Evolutionary conservation across 2,329 filamentous ascomycete genomes (phyloP), one percentile per base, ranked within the genome.

Genomic region (Microascus cirrosus): DNA sequence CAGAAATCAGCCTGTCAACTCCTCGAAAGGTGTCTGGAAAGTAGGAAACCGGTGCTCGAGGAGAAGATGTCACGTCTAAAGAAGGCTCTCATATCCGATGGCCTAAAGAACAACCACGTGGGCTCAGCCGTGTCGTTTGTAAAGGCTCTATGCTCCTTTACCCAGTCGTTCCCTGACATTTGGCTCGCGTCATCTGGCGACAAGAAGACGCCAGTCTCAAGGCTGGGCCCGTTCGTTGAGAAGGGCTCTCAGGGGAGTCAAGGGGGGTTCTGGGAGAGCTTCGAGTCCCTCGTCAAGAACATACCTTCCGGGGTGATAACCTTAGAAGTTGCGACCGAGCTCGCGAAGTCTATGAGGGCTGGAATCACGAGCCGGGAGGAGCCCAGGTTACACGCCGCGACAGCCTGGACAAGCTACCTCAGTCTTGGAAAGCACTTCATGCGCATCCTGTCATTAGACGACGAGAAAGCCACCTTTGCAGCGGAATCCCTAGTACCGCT

Each of bases 191-290:
- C 61, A 2, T 36, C 67, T 0, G 73, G 69, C 15, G 73, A 74
- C n/a, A 81, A 83, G 62, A 82, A 79, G 59, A 71, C 79, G 1
- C 76, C 81, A 0, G 63, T 81, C 1, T 73, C 74, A 3, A 73
- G 86, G 24, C 70, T 99, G 3, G 80, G 82, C 55, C 75, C 83
- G 10, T 94, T 95, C 63, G 74, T 97, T 7, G 85, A 88, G 61
- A 89, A 85, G 64, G 93, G 94, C 2, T 95, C 93, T 0, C 89
- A 96, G 65, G 82, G 84, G n/a, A 87, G 87, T 2, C 76, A 83
- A 0, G 72, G 78, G 3, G 80, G 78, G 11, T 96, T 86, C 66
- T 99, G 94, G 94, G 71, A 77, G 28, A 81, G 80, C 18, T 68
- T 95, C 35, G 76, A 79, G 45, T 74, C 77, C 34, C 71, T 97